A percentile compares a stretch with the other conserved stretches of the same genome.
Conservation (phyloP, 2,329 filamentous ascomycete species). For the Apiospora pterosperma region DNA sequence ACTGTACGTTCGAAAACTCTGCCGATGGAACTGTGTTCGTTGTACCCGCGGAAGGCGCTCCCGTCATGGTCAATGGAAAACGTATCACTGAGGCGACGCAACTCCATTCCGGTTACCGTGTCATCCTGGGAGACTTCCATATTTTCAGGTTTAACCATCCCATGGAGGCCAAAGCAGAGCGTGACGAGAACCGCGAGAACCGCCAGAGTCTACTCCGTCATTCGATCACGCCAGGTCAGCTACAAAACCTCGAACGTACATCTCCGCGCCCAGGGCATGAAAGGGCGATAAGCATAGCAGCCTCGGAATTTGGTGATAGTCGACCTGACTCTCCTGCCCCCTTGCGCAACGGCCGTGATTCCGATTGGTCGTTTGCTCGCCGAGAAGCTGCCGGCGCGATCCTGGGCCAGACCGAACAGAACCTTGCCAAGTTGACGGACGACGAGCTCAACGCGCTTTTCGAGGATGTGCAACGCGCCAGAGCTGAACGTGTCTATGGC, state of each 20-base stretch:
- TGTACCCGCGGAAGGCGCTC: slow-evolving; percentile 83
- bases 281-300: slow-evolving; percentile 71
- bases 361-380: slow-evolving; percentile 91
- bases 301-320: slow-evolving; percentile 76
- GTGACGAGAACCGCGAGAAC: slow-evolving; percentile 62
- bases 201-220: slow-evolving; percentile 84
- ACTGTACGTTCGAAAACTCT: slow-evolving; percentile 88
- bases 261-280: slow-evolving; percentile 70
- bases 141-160: slow-evolving; percentile 99
- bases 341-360: slow-evolving; percentile 68
- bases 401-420: slow-evolving; percentile 78
- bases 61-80: slow-evolving; percentile 96
- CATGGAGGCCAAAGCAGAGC: slow-evolving; percentile 88
- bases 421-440: slow-evolving; percentile 84
- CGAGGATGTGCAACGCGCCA: slow-evolving; percentile 86
- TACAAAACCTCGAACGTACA: slow-evolving; percentile 54
- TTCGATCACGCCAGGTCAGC: slow-evolving; percentile 63
- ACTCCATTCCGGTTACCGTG: slow-evolving; percentile 86
- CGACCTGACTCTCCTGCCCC: slow-evolving; percentile 78
- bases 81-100: slow-evolving; percentile 82
- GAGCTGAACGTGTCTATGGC: slow-evolving; percentile 68
- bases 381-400: slow-evolving; percentile 91
- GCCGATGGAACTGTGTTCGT: slow-evolving; percentile 89
- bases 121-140: slow-evolving; percentile 96
- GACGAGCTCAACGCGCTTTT: slow-evolving; percentile 92